Evolutionary conservation across 2,329 filamentous ascomycete species (phyloP), one percentile per base, ranked within the genome.

Genomic region (Cytospora schulzeri): DNA sequence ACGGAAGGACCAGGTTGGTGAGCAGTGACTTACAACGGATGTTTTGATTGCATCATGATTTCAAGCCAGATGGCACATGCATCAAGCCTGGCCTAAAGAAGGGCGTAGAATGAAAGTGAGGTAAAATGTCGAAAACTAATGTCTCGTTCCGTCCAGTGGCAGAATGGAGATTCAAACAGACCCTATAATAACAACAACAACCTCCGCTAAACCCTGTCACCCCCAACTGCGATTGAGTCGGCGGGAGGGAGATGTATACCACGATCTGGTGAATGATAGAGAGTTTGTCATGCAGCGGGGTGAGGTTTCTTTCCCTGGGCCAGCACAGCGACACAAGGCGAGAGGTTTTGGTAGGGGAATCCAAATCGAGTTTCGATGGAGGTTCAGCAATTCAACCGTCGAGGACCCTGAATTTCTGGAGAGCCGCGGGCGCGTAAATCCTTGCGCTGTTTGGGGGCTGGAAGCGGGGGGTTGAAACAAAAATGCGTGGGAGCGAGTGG

Each of bases 21-120:
- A 26, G 53, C 31, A 31, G 35, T 56, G 52, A 68, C 64, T 60
- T 51, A 68, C 66, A 64, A 66, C 48, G 66, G 66, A 51, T 67
- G 62, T 66, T 63, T 67, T 53, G 66, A 63, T n/a, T 50, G 62
- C 62, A 62, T 55, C 66, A 67, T 67, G 52, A 35, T 67, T 56
- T 57, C 50, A 45, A 60, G 58, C 66, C 62, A 41, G 41, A 58
- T 54, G 51, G 59, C 62, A 55, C 62, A 53, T 65, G 65, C 65
- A 67, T 59, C 62, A 57, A 62, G 56, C 51, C 62, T 65, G 50
- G 45, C 59, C 48, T 24, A 35, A 62, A 45, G 35, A 41, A 24
- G n/a, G 35, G 35, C 33, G 59, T 35, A 35, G 33, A 55, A 7
- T 28, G 41, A 35, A 58, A 54, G 24, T 31, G 31, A 31, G 31